A percentile compares a stretch with the other conserved stretches of the same genome.
phyloP scores from a whole-genome alignment of 306 rosid genomes.

The Aeschynomene evenia region DNA sequence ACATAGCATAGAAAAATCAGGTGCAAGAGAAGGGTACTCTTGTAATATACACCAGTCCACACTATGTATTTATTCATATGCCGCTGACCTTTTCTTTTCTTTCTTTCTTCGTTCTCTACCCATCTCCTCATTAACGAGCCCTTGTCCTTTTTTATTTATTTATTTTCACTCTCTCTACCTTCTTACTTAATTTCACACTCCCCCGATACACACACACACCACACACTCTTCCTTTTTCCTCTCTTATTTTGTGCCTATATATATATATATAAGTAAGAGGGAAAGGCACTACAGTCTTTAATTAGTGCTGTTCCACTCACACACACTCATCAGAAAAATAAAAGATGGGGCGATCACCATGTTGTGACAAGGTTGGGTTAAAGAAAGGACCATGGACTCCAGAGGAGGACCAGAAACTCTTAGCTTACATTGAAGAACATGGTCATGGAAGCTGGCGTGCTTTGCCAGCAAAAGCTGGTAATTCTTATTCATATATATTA shows the following conservation, averaged over 20 bases:
- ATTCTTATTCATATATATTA: too few relatives aligned
- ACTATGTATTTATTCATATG: slow-evolving; percentile 51
- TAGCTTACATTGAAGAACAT: slow-evolving; percentile 91
- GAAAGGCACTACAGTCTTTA: slow-evolving; percentile 32
- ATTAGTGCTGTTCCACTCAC: slow-evolving; percentile 17
- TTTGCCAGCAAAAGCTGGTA: slow-evolving; percentile 94
- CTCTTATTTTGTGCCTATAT: background rate
- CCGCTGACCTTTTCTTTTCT: slow-evolving; percentile 58
- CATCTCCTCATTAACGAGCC: slow-evolving; percentile 57
- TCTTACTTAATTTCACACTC: slow-evolving; percentile 22
- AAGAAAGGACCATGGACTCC: slow-evolving; percentile 99
- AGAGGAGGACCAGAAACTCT: slow-evolving; percentile 97
- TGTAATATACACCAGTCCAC: slow-evolving; percentile 37
- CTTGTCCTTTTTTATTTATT: slow-evolving; percentile 17
- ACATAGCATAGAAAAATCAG: slow-evolving; percentile 4
- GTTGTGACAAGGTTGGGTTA: slow-evolving; percentile 96
- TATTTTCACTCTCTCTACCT: too few relatives aligned
- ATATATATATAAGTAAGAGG: slow-evolving; percentile 43
- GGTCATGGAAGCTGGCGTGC: slow-evolving; percentile 99
- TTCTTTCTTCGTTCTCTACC: slow-evolving; percentile 47
- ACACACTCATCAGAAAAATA: too few relatives aligned
- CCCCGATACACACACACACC: background rate
- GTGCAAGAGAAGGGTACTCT: slow-evolving; percentile 46
- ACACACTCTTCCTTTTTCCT: too few relatives aligned
- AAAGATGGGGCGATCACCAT: slow-evolving; percentile 99